These are phyloP conservation scores for Pythium apleroticum DNA, from an alignment of 352 stramenopile genomes.

Conservation along the genomic window DNA sequence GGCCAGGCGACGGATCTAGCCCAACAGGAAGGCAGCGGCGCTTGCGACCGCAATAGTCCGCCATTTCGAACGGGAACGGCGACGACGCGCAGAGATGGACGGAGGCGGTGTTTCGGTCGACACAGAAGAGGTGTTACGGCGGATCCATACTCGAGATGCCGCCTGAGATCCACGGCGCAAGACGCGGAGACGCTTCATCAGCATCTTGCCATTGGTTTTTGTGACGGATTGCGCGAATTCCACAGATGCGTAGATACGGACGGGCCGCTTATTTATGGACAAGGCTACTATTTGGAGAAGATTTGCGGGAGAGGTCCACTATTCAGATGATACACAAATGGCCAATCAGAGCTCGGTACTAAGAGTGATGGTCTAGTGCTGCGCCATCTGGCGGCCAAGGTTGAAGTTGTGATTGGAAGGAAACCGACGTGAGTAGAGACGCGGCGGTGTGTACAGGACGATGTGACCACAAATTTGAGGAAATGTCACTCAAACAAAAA, in stretches of 20 bases:
- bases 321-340: background rate
- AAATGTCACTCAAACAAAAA: slow-evolving; percentile 18
- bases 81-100: background rate
- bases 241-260: background rate
- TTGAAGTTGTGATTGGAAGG: slow-evolving; percentile 30
- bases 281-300: background rate
- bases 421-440: slow-evolving; percentile 6
- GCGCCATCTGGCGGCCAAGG: slow-evolving; percentile 12
- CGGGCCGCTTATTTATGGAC: background rate
- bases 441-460: background rate
- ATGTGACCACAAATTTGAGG: slow-evolving; percentile 2
- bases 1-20: slow-evolving; percentile 9
- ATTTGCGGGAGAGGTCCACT: background rate
- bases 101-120: background rate
- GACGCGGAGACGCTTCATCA: background rate
- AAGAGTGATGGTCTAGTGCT: slow-evolving; percentile 12
- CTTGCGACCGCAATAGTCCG: slow-evolving; percentile 6
- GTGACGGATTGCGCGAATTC: background rate
- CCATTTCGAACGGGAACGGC: slow-evolving; percentile 15
- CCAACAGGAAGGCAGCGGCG: slow-evolving; percentile 7
- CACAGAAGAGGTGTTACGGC: background rate
- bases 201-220: background rate
- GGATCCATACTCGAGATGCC: background rate
- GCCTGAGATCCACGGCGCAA: background rate
- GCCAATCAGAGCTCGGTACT: slow-evolving; percentile 2